Base-by-base conservation (phyloP, 495 filamentous ascomycete species). In the Penicillium nucicola region DNA sequence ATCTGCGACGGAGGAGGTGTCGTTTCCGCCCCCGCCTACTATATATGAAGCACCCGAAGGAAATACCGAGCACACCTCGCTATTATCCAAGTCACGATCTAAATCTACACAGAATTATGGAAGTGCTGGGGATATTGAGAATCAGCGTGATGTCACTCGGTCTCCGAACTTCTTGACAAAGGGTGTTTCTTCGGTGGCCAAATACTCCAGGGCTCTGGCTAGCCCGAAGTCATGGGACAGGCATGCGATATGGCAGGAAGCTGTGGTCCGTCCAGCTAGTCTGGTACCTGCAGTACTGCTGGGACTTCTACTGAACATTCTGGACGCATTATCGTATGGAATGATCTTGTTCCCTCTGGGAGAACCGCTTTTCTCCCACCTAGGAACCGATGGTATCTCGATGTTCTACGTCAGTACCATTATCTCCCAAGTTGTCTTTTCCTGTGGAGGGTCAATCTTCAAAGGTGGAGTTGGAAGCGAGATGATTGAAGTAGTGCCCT, bases 391-490 rank as follows among this genome's bases (percentile, higher is more conserved):
- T 43, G 93, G 93, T 12, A 95, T 98, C 49, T 96, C 95, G 0
- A 97, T 98, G 75, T 98, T 97, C 71, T 98, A 97, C 62, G 87
- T 98, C 53, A 97, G 92, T 74, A 95, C 89, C 49, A 96, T 98
- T 52, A 80, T 98, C 19, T 86, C 95, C 1, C 93, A 98, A 61
- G 67, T 98, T 38, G 86, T 89, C n/a, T 97, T 92, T 66, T 97
- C 92, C 2, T 79, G 77, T 45, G 80, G 83, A 5, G 88, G 89
- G 5, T 96, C 90, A 61, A 82, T 89, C 19, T 98, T 98, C 72
- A 86, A 84, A 57, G 92, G 93, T 11, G 93, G 88, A 6, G 84
- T 97, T 57, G 93, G 93, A 18, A 97, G 92, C n/a, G 93, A 97
- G 64, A 87, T 97, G 85, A 97, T 97, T 50, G 92, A 97, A 72